Evolutionary conservation across 257 asterid genomes (phyloP), one percentile per base, ranked within the genome.

Genomic region (Coffea canephora): DNA sequence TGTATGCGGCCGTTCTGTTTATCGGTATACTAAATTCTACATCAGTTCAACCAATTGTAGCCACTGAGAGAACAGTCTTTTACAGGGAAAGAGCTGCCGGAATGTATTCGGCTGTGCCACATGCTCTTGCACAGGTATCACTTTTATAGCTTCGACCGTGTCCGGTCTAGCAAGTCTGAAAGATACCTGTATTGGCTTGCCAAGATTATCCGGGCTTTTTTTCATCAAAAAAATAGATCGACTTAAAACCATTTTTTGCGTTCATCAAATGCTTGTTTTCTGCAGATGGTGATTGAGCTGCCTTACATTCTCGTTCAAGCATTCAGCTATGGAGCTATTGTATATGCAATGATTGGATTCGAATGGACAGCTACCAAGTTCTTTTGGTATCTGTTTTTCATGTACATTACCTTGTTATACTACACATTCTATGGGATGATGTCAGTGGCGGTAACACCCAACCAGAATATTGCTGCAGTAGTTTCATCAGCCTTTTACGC

Each of bases 41-140:
- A 23, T 83, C 97, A 0, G 97, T 95, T 69, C 99, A 95, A 82
- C 98, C 98, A 13, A 88, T 93, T 10, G 88, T 95, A 9, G 93
- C 95, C 0, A 59, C 88, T 34, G 99, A 95, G 82, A 87, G 98
- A 80, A 91, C 95, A 21, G 96, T 95, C 6, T 91, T 91, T 76
- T 95, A 93, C 66, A 87, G 98, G 83, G 98, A 95, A 85, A 88
- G 90, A 82, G 99, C 98, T 0, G 97, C 97, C 1, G 98, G 99
- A 75, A 95, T 93, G 98, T 95, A 91, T 75, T 90, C 98, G 0
- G 90, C 99, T 82, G 67, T 93, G 50, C 91, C 99, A 0, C 91
- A 95, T 79, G 97, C 98, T 31, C 89, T 90, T 68, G 96, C 89
- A 78, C 98, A 92, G 91, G 97, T 90, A 84, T 0, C 36, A 16